Conservation (phyloP, 192 early-diverging fungal genomes). For the Coemansia sp. region DNA sequence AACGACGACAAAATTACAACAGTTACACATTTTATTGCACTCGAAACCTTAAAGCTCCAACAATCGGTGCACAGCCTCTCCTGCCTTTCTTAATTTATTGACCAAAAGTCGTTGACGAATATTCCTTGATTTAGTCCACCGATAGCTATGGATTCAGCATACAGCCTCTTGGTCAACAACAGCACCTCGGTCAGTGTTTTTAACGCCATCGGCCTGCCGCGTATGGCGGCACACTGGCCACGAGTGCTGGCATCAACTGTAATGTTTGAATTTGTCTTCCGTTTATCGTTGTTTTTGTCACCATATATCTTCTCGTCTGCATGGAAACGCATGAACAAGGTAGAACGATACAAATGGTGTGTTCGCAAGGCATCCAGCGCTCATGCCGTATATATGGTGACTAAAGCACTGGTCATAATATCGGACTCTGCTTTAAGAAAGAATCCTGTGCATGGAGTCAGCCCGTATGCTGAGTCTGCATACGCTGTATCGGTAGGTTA, state of each 20-base stretch:
- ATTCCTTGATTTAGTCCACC: background rate
- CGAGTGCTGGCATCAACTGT: conserved; percentile 48
- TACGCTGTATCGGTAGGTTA: conserved; percentile 81
- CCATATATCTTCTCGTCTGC: conserved; percentile 60
- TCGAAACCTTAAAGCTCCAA: no score
- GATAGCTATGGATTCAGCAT: conserved; percentile 26
- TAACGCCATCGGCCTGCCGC: conserved; percentile 56
- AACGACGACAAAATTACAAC: no score
- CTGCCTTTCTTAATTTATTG: no score
- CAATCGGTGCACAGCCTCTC: no score
- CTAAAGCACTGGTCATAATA: conserved; percentile 62
- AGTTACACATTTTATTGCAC: no score
- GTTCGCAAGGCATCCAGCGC: conserved; percentile 75
- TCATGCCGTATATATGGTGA: conserved; percentile 65
- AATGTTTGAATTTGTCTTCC: conserved; percentile 56
- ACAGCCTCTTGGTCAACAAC: conserved; percentile 31
- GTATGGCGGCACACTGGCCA: conserved; percentile 63
- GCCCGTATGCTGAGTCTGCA: conserved; percentile 64
- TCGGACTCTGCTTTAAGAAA: conserved; percentile 57
- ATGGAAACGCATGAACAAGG: conserved; percentile 58
- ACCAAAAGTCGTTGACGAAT: background rate
- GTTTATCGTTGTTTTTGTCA: conserved; percentile 53
- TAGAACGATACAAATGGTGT: conserved; percentile 61
- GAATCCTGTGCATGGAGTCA: conserved; percentile 68
- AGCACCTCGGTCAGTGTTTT: conserved; percentile 34